Base-by-base conservation (phyloP, 1,284 basidiomycete genomes). In the Melampsora occidentalis region DNA sequence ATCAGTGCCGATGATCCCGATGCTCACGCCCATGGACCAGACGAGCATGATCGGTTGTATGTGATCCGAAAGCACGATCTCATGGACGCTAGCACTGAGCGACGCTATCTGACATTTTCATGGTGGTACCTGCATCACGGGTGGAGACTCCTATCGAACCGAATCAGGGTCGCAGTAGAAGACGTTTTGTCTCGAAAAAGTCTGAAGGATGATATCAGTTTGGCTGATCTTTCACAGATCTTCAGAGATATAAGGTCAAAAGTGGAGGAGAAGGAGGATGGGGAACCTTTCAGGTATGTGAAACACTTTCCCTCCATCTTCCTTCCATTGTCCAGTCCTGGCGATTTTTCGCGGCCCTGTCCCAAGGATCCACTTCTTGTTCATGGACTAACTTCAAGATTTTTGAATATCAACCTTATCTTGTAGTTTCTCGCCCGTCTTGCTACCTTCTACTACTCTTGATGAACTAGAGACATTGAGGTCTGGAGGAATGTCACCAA, bases 41-140 rank as follows among this genome's bases (percentile, higher is more conserved):
- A 78, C 14, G 80, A 79, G 9, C 31, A 20, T 61, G 33, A 71
- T 31, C 22, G 22, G 46, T 51, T 49, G 77, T 79, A 75, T 84
- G 73, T 80, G 81, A 57, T 78, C 79, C 67, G 82, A 83, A 46
- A 82, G 80, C 33, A 84, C 88, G 16, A 83, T 82, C 48, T 76
- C 57, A 77, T 73, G 77, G 59, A 79, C 77, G 42, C 87, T 89
- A 51, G 88, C 70, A 88, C 88, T 0, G 91, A 94, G 83, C 85
- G 87, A 78, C 89, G 89, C 81, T 95, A 89, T 81, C 85, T 96
- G 76, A 93, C 91, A 0, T 87, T 94, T 78, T 91, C 89, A 5
- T 73, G 93, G 91, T 95, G 93, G 92, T 86, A 95, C 65, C 82
- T 96, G 72, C 90, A 96, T 80, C 89, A 91, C 3, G 93, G 94